Conservation (phyloP, 2,329 filamentous ascomycete species). For the Pseudogymnoascus sp. region DNA sequence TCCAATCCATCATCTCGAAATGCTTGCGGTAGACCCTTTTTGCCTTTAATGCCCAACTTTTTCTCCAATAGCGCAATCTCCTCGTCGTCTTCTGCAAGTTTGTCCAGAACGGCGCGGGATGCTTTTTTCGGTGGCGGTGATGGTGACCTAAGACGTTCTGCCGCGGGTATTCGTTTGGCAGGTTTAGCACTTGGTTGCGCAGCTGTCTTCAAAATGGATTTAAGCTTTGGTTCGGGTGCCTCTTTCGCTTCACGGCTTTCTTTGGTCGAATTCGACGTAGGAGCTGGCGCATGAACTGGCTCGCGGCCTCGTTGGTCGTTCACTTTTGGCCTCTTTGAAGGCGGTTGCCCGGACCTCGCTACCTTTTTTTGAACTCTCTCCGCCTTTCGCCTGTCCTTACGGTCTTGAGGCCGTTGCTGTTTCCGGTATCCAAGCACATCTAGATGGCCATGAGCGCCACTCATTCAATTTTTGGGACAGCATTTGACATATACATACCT, state of each 20-base stretch:
- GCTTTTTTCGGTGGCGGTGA: conserved; percentile 17
- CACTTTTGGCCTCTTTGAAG: background rate
- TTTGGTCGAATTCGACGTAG: background rate
- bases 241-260: conserved; percentile 3
- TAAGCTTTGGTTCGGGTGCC: conserved; percentile 16
- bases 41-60: conserved; percentile 70
- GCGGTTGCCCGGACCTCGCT: conserved; percentile 13
- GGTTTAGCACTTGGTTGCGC: conserved; percentile 15
- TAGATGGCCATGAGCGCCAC: conserved; percentile 13
- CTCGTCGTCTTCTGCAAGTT: conserved; percentile 71
- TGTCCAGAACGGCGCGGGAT: conserved; percentile 43
- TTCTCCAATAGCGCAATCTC: conserved; percentile 84
- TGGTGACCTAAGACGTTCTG: conserved; percentile 12
- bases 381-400: conserved; percentile 28
- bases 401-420: conserved; percentile 14
- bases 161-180: conserved; percentile 11
- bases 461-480: background rate
- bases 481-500: conserved; percentile 16
- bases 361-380: conserved; percentile 26
- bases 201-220: conserved; percentile 25
- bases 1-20: conserved; percentile 79
- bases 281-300: background rate
- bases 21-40: conserved; percentile 63
- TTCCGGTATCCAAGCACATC: conserved; percentile 18
- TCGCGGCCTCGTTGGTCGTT: background rate